Base-by-base conservation (phyloP, 2,329 filamentous ascomycete species). In the Verticillium klebahnii region DNA sequence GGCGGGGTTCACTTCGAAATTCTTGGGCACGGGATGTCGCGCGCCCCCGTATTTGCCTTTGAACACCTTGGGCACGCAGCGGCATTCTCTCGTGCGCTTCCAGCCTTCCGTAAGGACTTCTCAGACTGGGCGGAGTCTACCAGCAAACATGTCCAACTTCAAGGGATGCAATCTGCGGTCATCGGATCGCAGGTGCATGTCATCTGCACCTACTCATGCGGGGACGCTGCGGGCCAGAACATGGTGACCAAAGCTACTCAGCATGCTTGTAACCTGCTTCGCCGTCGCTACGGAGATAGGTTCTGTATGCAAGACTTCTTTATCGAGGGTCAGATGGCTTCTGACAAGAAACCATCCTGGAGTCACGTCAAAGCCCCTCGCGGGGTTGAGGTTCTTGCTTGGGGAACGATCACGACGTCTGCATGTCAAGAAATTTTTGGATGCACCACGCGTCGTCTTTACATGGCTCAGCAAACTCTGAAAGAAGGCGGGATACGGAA, bases 301-400 rank as follows among this genome's bases (percentile, higher is more conserved):
- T 61, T 37, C 39, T 37, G 23, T 14, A 58, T 57, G n/a, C 29
- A 31, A 19, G 60, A 57, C 37, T 58, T 61, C 40, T 61, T 61
- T 19, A 54, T 61, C 55, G 60, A 61, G 31, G 56, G 56, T 19
- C 56, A 58, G 29, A 39, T 56, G 34, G 36, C 59, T 36, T 60
- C 59, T 17, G 59, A 60, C 36, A 60, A 60, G 59, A 60, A 60
- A 25, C 59, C 59, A 17, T 60, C 52, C 32, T 60, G 59, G 59
- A 55, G 54, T 23, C 55, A 60, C 29, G 59, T 60, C 37, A 56
- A 60, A 34, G 23, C 59, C 17, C 59, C 52, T 15, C 37, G 59
- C 11, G 59, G 59, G 19, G 52, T 60, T 17, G 52, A 60, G 25
- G 54, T 60, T 15, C n/a, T 60, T n/a, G 59, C 59, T 54, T 60